These are phyloP conservation scores for Pterocarpus macrocarpus DNA, from an alignment of 306 rosid species.

Conservation along the genomic window DNA sequence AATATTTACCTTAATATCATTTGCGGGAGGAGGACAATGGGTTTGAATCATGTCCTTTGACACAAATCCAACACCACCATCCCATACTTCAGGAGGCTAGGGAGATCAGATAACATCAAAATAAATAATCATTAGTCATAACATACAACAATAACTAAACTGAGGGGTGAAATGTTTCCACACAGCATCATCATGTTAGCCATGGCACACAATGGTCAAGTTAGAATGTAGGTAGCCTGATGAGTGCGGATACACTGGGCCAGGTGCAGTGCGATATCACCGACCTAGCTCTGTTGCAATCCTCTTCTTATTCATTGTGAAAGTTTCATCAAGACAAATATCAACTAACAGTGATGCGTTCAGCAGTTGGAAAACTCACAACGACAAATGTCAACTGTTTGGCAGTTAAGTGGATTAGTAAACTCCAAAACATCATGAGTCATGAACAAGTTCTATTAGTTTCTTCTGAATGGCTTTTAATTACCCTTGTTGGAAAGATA, in stretches of 20 bases:
- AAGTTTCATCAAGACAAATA: not conserved
- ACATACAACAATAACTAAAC: slow-evolving; percentile 45
- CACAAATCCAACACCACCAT: slow-evolving; percentile 93
- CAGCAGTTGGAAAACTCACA: slow-evolving; percentile 1
- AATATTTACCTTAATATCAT: slow-evolving; percentile 72
- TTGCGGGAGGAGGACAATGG: slow-evolving; percentile 83
- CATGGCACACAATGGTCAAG: slow-evolving; percentile 13
- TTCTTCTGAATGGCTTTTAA: not conserved
- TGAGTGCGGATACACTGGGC: not conserved
- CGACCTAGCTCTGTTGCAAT: slow-evolving; percentile 5
- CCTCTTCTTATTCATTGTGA: not conserved
- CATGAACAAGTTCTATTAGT: slow-evolving; percentile 12
- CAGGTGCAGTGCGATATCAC: not conserved
- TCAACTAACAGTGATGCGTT: slow-evolving; percentile 5
- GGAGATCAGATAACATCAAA: slow-evolving; percentile 43
- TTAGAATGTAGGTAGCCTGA: slow-evolving; percentile 17
- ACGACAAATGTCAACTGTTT: not conserved
- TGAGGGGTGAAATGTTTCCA: slow-evolving; percentile 30
- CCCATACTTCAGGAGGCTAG: slow-evolving; percentile 95
- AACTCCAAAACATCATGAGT: not conserved
- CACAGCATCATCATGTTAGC: slow-evolving; percentile 1
- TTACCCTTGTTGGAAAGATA: not conserved
- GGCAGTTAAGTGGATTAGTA: not conserved
- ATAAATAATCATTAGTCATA: slow-evolving; percentile 13
- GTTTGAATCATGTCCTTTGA: slow-evolving; percentile 90